Percentiles rank a stretch among this genome's conserved stretches.
These are phyloP conservation scores for Hirschioporus abietinus DNA, from an alignment of 768 basidiomycete genomes.

Conservation along the genomic window DNA sequence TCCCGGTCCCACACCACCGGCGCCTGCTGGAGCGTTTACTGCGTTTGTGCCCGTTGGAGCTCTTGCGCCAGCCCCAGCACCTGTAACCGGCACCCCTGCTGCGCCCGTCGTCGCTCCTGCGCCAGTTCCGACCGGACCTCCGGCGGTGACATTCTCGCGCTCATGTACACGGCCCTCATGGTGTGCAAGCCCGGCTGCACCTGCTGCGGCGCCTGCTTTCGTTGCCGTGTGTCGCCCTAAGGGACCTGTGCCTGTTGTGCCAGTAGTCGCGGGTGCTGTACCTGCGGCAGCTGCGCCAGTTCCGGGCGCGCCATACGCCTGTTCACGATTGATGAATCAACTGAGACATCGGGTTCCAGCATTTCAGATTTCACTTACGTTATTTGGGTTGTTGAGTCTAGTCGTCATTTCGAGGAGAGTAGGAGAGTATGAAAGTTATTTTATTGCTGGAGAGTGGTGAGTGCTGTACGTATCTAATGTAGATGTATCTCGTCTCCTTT, in stretches of 20 bases:
- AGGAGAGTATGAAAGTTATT: neutral
- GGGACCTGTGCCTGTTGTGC: neutral
- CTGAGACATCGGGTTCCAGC: neutral
- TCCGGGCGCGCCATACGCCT: neutral
- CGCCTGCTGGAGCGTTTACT: neutral
- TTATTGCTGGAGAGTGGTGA: neutral
- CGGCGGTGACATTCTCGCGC: neutral
- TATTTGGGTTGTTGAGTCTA: neutral
- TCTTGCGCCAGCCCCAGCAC: neutral
- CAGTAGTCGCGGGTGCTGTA: neutral
- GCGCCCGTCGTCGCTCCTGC: too few relatives aligned
- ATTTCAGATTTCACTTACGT: neutral
- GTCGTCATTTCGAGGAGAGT: neutral
- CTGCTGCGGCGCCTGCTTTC: neutral
- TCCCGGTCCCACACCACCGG: neutral
- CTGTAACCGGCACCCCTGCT: too few relatives aligned
- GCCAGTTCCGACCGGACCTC: neutral
- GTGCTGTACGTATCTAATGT: neutral
- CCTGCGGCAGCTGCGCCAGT: neutral
- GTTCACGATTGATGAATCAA: neutral
- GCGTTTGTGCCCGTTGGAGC: neutral
- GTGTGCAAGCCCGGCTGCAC: neutral
- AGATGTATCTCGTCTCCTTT: neutral
- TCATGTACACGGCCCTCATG: neutral
- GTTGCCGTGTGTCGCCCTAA: neutral